phyloP scores from a whole-genome alignment of 441 rosid species.

The Erysimum pusillum region DNA sequence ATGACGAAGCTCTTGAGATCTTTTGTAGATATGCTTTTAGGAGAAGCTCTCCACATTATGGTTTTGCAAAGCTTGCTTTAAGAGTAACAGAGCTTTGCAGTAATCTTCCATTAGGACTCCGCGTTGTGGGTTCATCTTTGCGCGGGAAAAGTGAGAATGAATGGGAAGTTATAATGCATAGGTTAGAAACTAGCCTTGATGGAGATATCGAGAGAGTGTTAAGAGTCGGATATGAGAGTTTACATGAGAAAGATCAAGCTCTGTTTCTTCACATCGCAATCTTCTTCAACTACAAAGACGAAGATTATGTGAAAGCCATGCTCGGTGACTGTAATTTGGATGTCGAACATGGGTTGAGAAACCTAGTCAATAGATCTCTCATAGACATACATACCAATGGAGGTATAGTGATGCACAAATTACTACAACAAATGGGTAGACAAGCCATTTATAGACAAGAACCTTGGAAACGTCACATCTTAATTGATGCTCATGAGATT shows the following conservation, averaged over 20 bases:
- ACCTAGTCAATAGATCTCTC: slow-evolving; percentile 20
- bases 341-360: slow-evolving; percentile 17
- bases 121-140: slow-evolving; percentile 40
- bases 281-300: slow-evolving; percentile 9
- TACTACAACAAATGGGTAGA: slow-evolving; percentile 3
- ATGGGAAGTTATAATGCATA: slow-evolving; percentile 26
- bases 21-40: slow-evolving; percentile 36
- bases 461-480: slow-evolving; percentile 2
- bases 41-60: slow-evolving; percentile 5
- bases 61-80: not conserved
- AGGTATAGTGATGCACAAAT: slow-evolving; percentile 19
- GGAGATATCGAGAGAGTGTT: not conserved
- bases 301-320: not conserved
- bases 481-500: slow-evolving; percentile 7
- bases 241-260: slow-evolving; percentile 22
- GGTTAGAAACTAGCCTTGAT: slow-evolving; percentile 20
- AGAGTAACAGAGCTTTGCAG: slow-evolving; percentile 10
- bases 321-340: not conserved
- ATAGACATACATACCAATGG: not conserved
- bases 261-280: slow-evolving; percentile 27
- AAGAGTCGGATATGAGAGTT: slow-evolving; percentile 24
- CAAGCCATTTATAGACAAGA: slow-evolving; percentile 8
- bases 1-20: slow-evolving; percentile 40
- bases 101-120: slow-evolving; percentile 45
- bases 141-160: not conserved